Percentiles rank a stretch among this genome's conserved stretches.
These are phyloP conservation scores for Theileria annulata DNA, from an alignment of 169 alveolate species.

Conservation along the genomic window DNA sequence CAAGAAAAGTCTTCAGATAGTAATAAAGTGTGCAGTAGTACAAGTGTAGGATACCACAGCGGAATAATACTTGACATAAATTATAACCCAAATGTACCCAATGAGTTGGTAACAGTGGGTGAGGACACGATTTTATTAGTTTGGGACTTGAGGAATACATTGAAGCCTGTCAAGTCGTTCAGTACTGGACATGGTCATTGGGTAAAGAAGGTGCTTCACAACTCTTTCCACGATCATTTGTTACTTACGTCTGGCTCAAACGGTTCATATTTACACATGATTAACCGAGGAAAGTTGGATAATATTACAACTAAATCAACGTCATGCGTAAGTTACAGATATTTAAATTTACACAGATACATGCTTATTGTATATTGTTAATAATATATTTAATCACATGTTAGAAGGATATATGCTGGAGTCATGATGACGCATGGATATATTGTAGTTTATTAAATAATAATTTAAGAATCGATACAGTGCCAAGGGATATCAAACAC, in stretches of 20 bases:
- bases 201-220: conserved; percentile 80
- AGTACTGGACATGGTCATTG: conserved; percentile 85
- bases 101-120: conserved; percentile 83
- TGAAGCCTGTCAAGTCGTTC: conserved; percentile 58
- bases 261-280: conserved; percentile 74
- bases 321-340: background rate
- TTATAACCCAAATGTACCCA: conserved; percentile 88
- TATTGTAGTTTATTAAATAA: conserved; percentile 6
- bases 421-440: conserved; percentile 57
- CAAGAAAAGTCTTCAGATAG: background rate
- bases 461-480: conserved; percentile 25
- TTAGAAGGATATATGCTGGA: conserved; percentile 40
- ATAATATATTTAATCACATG: background rate
- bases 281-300: conserved; percentile 30
- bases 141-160: conserved; percentile 88
- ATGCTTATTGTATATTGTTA: background rate
- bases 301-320: background rate
- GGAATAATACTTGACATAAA: conserved; percentile 73
- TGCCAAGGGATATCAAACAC: conserved; percentile 37
- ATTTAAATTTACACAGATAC: background rate
- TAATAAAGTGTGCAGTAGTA: background rate
- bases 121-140: conserved; percentile 81
- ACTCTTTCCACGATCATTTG: conserved; percentile 89
- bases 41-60: conserved; percentile 53
- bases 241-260: conserved; percentile 86